Evolutionary conservation across 2,329 filamentous ascomycete genomes (phyloP), one percentile per base, ranked within the genome.

Genomic region (Hyphodiscus sp.): DNA sequence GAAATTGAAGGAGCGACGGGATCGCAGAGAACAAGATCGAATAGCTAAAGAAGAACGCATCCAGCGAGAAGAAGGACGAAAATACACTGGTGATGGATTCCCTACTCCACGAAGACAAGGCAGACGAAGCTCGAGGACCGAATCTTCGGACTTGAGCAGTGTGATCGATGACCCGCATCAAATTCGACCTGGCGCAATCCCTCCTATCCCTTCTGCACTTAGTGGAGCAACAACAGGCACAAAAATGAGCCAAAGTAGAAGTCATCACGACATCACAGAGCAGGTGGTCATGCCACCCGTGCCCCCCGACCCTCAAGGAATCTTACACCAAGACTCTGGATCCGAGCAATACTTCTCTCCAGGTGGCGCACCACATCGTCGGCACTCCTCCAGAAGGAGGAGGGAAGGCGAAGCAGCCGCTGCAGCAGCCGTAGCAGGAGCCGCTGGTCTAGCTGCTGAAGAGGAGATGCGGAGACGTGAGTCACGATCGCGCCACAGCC

Each of bases 71-170:
- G 56, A 76, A 78, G 55, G 67, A 73, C 20, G 77, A 78, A 76
- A 76, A 61, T 89, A 81, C 57, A 89, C 86, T 2, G 86, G 82
- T 26, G 87, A 91, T 65, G 85, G 85, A 23, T 75, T 78, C 55
- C 72, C 74, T 2, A 76, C 76, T 16, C 76, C 80, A 1, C 71
- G 77, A 47, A 71, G 69, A 41, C 66, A 58, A 20, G 48, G 53
- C 48, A 45, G 45, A 47, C 48, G 49, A 19, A 49, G 30, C 19
- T 63, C 62, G 41, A 45, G 29, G 9, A 50, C 60, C 30, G 48
- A 60, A 20, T 63, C 66, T 8, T 68, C 67, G 8, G 61, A 67
- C 42, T 54, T 68, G 13, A 64, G 61, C 9, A 66, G 66, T 19
- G 58, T 67, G 13, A 61, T 65, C 9, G 57, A 62, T 43, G 56